phyloP scores from a whole-genome alignment of 2,329 filamentous ascomycete species.

The Xylariomycetidae sp. region DNA sequence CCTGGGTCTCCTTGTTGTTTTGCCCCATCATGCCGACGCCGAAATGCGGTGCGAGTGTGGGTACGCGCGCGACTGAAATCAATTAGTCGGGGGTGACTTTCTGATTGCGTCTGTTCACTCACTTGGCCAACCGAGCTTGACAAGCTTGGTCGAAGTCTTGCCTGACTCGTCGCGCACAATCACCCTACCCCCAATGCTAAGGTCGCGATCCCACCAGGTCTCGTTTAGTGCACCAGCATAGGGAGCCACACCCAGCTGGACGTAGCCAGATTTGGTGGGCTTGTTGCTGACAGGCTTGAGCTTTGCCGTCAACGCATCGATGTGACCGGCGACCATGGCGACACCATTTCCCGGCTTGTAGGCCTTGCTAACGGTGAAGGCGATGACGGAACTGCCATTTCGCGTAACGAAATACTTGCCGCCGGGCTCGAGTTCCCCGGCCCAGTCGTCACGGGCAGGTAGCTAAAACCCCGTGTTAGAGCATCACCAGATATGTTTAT shows the following conservation, averaged over 20 bases:
- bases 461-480: constrained; percentile 9
- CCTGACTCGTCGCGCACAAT: constrained; percentile 72
- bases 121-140: constrained; percentile 89
- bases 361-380: constrained; percentile 74
- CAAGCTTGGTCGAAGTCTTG: constrained; percentile 76
- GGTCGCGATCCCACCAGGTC: constrained; percentile 97
- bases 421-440: constrained; percentile 63
- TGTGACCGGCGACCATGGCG: constrained; percentile 84
- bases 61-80: constrained; percentile 79
- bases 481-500: neutral
- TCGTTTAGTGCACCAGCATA: constrained; percentile 83
- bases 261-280: constrained; percentile 77
- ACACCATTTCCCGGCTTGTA: constrained; percentile 84
- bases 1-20: constrained; percentile 84
- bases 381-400: constrained; percentile 81
- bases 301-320: constrained; percentile 86
- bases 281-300: constrained; percentile 88
- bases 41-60: constrained; percentile 91
- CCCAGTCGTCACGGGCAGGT: constrained; percentile 75
- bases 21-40: constrained; percentile 65
- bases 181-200: constrained; percentile 85
- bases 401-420: constrained; percentile 87
- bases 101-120: too few relatives aligned
- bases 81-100: too few relatives aligned
- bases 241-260: constrained; percentile 86